Conservation (phyloP, 352 stramenopile genomes). For the Phytophthora fragariae region DNA sequence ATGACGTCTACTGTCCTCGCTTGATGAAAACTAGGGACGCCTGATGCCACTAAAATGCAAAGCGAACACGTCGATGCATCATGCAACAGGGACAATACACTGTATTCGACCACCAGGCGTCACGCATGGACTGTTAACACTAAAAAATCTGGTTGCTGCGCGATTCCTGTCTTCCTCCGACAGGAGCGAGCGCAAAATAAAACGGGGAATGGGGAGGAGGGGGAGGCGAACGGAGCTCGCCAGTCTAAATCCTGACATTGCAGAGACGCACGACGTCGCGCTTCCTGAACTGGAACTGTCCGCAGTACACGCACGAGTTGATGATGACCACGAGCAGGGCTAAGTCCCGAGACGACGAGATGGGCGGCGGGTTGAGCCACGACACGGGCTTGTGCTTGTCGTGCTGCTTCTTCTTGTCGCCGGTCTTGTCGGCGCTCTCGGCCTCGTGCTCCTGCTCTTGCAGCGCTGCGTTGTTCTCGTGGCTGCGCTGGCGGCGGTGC, state of each 20-base stretch:
- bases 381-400: slow-evolving; percentile 35
- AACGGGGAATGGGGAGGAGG: neutral
- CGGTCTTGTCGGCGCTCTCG: slow-evolving; percentile 17
- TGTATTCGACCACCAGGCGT: slow-evolving; percentile 31
- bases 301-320: slow-evolving; percentile 73
- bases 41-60: neutral
- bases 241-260: slow-evolving; percentile 60
- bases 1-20: too few relatives aligned
- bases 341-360: slow-evolving; percentile 53
- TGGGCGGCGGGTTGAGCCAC: slow-evolving; percentile 56
- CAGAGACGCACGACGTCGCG: slow-evolving; percentile 64
- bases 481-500: slow-evolving; percentile 27
- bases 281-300: slow-evolving; percentile 59
- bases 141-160: slow-evolving; percentile 13
- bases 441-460: slow-evolving; percentile 17
- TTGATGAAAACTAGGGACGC: neutral
- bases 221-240: neutral
- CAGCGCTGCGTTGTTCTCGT: slow-evolving; percentile 6
- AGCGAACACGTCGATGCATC: slow-evolving; percentile 2
- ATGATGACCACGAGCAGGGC: slow-evolving; percentile 65
- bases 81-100: slow-evolving; percentile 26
- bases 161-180: slow-evolving; percentile 34
- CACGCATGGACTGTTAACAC: slow-evolving; percentile 31
- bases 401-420: slow-evolving; percentile 18
- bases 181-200: slow-evolving; percentile 20